phyloP scores from a whole-genome alignment of 2,329 filamentous ascomycete genomes.

The Paraphoma chrysanthemicola region DNA sequence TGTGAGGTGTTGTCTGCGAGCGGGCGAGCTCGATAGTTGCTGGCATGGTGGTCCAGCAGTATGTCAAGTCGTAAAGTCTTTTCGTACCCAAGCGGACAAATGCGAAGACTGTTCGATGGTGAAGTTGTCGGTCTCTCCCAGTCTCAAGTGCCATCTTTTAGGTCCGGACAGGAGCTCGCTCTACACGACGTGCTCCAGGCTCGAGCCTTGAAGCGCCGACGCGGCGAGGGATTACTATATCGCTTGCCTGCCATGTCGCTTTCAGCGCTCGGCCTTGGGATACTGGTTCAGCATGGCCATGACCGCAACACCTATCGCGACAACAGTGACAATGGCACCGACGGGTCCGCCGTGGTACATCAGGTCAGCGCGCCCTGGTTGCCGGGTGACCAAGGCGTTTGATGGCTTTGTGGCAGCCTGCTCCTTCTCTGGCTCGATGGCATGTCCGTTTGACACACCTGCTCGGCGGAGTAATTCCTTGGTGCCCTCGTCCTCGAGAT shows the following conservation, averaged over 20 bases:
- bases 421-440: constrained; percentile 27
- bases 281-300: constrained; percentile 53
- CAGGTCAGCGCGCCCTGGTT: constrained; percentile 33
- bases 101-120: constrained; percentile 5
- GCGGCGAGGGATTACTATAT: neutral
- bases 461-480: constrained; percentile 22
- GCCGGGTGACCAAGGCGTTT: constrained; percentile 34
- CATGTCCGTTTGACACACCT: constrained; percentile 40
- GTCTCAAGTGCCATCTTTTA: no score
- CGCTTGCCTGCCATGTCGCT: neutral
- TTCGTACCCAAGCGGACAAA: constrained; percentile 16
- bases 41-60: neutral
- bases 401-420: constrained; percentile 26
- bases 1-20: neutral
- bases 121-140: constrained; percentile 1
- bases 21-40: neutral
- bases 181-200: no score
- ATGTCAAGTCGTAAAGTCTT: neutral
- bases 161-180: no score
- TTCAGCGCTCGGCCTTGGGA: constrained; percentile 54
- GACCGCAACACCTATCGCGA: constrained; percentile 49
- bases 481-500: constrained; percentile 33
- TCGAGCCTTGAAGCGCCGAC: neutral
- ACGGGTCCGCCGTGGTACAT: constrained; percentile 47
- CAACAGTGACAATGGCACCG: constrained; percentile 48